These are phyloP conservation scores for Apiotrichum gracile DNA, from an alignment of 1,284 basidiomycete genomes.

Conservation along the genomic window DNA sequence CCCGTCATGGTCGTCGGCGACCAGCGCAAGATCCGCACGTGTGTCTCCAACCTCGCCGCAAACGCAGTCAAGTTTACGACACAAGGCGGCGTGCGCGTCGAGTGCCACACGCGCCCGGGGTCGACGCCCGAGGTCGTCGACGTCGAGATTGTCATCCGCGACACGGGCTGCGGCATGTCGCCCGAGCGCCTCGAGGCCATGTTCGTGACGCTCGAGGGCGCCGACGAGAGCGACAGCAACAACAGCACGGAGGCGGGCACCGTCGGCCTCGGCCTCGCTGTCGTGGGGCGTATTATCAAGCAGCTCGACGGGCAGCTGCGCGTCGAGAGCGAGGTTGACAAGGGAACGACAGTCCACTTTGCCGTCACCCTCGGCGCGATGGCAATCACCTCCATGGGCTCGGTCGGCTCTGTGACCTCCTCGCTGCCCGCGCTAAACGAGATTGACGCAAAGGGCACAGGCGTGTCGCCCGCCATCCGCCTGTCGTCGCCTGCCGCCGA, in stretches of 20 bases:
- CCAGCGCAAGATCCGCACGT: slow-evolving; percentile 67
- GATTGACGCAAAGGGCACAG: too few relatives aligned
- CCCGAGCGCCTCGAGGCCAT: slow-evolving; percentile 69
- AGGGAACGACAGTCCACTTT: slow-evolving; percentile 63
- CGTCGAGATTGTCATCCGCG: slow-evolving; percentile 68
- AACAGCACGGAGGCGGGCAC: background rate
- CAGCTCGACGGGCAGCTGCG: slow-evolving; percentile 73
- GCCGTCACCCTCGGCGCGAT: slow-evolving; percentile 16
- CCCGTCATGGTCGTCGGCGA: slow-evolving; percentile 65
- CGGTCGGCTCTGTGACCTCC: background rate
- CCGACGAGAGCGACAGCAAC: slow-evolving; percentile 56
- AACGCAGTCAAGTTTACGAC: slow-evolving; percentile 79
- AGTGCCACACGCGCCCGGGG: slow-evolving; percentile 44
- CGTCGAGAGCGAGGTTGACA: slow-evolving; percentile 63
- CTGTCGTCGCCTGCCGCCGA: too few relatives aligned
- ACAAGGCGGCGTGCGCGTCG: slow-evolving; percentile 60
- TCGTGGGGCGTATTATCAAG: slow-evolving; percentile 75
- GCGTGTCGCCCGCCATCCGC: too few relatives aligned
- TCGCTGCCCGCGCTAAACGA: too few relatives aligned
- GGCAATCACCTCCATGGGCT: background rate
- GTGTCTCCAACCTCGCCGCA: slow-evolving; percentile 75
- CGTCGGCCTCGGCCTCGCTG: slow-evolving; percentile 62
- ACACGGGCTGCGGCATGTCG: slow-evolving; percentile 73
- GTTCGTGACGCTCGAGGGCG: slow-evolving; percentile 80
- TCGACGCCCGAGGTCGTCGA: slow-evolving; percentile 35